Evolutionary conservation across 169 alveolate species (phyloP).

Genomic region (Cryptosporidium ubiquitum): DNA sequence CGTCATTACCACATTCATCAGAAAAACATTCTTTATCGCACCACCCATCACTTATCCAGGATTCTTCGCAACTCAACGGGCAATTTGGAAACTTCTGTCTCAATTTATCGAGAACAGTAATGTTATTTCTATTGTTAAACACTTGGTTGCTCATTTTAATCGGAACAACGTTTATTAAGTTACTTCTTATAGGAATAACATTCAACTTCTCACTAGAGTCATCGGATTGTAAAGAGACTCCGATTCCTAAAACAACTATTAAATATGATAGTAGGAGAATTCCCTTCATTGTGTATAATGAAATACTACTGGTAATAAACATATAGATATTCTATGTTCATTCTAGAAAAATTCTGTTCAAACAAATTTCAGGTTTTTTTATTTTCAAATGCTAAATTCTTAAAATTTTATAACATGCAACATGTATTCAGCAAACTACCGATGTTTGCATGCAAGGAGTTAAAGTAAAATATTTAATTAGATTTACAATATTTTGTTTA

Average conservation of each 20-base stretch:
- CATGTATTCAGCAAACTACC: background rate
- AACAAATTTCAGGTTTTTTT: background rate
- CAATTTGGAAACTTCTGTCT: constrained; percentile 34
- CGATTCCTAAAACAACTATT: background rate
- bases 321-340: too few species aligned
- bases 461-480: background rate
- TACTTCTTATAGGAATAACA: constrained; percentile 24
- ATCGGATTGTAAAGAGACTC: constrained; percentile 30
- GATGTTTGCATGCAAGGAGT: constrained; percentile 1
- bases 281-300: background rate
- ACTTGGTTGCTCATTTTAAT: background rate
- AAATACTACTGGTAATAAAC: too few species aligned
- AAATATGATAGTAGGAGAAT: background rate
- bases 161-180: constrained; percentile 42
- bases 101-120: background rate
- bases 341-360: background rate
- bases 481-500: background rate
- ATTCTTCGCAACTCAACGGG: constrained; percentile 37
- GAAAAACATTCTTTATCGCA: constrained; percentile 70
- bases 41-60: constrained; percentile 74
- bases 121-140: background rate
- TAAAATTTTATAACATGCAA: constrained; percentile 11
- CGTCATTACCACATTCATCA: constrained; percentile 71
- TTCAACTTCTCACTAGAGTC: constrained; percentile 6
- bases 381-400: background rate